Evolutionary conservation across 306 rosid species (phyloP).

Genomic region (Chamaecrista fasciculata): DNA sequence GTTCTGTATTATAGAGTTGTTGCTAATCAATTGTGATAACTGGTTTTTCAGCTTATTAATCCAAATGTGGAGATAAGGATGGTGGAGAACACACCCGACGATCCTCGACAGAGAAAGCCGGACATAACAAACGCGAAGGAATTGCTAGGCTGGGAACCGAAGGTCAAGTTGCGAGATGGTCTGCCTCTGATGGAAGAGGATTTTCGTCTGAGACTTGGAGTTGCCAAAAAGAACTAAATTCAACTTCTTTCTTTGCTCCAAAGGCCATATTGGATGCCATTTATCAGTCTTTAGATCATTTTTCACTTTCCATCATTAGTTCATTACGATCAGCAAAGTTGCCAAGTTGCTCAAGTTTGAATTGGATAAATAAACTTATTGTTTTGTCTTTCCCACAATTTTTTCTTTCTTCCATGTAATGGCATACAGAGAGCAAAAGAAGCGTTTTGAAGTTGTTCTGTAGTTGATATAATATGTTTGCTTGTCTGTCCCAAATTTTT

Average conservation of each 20-base stretch:
- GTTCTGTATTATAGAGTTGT: too few relatives aligned
- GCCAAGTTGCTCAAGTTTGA: background rate
- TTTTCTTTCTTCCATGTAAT: background rate
- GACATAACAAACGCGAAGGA: slow-evolving; percentile 58
- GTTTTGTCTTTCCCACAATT: background rate
- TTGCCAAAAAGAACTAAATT: slow-evolving; percentile 34
- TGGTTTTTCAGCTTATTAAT: slow-evolving; percentile 47
- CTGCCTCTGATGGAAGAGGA: slow-evolving; percentile 66
- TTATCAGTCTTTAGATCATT: background rate
- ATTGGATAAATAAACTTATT: background rate
- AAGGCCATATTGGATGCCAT: background rate
- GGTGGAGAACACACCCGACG: slow-evolving; percentile 67
- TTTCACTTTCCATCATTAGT: background rate
- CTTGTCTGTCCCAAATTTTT: background rate
- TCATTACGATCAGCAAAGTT: background rate
- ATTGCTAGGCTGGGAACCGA: slow-evolving; percentile 59
- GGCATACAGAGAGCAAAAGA: background rate
- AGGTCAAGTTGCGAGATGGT: slow-evolving; percentile 49
- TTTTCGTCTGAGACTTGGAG: slow-evolving; percentile 55
- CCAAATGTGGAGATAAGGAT: slow-evolving; percentile 52
- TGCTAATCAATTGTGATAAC: too few relatives aligned
- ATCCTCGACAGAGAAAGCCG: slow-evolving; percentile 60
- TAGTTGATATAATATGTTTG: background rate
- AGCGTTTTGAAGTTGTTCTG: background rate
- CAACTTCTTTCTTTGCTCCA: background rate